These are phyloP conservation scores for Guadua angustifolia DNA, from an alignment of 176 grass and related monocot genomes.

Conservation along the genomic window DNA sequence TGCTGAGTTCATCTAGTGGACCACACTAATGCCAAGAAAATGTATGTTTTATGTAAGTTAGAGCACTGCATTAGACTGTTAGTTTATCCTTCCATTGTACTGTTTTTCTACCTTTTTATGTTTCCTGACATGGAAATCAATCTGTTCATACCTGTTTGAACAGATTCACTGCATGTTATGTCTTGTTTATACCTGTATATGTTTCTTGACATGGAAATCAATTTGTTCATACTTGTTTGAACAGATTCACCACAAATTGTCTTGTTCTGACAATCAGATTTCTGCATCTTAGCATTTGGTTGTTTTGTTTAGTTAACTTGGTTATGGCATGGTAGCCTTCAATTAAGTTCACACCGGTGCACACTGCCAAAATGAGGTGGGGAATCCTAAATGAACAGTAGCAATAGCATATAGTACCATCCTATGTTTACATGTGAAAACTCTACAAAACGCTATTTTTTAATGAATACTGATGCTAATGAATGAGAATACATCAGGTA, in stretches of 20 bases:
- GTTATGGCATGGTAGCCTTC: not conserved
- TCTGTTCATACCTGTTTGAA: not conserved
- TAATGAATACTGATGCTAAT: conserved; percentile 18
- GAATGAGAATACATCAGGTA: not conserved
- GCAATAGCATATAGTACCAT: too few species aligned
- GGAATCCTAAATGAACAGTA: too few species aligned
- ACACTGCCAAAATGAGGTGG: not conserved
- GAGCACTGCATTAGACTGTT: not conserved
- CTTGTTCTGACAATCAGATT: not conserved
- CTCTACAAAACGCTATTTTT: too few species aligned
- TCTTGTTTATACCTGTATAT: too few species aligned
- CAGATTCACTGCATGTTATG: conserved; percentile 15
- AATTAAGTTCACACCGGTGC: not conserved
- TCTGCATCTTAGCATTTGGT: too few species aligned
- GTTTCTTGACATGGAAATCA: too few species aligned
- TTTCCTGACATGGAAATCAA: conserved; percentile 18
- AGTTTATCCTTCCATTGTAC: not conserved
- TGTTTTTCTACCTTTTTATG: not conserved
- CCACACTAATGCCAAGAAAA: not conserved
- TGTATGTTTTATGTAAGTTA: not conserved
- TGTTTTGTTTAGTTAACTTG: too few species aligned
- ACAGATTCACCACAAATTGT: too few species aligned
- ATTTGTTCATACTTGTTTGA: too few species aligned
- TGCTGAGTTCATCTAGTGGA: conserved; percentile 5
- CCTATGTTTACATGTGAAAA: too few species aligned